Percentiles rank a stretch among this genome's conserved stretches.
phyloP scores from a whole-genome alignment of 345 rosid genomes.

The Balakata baccata region DNA sequence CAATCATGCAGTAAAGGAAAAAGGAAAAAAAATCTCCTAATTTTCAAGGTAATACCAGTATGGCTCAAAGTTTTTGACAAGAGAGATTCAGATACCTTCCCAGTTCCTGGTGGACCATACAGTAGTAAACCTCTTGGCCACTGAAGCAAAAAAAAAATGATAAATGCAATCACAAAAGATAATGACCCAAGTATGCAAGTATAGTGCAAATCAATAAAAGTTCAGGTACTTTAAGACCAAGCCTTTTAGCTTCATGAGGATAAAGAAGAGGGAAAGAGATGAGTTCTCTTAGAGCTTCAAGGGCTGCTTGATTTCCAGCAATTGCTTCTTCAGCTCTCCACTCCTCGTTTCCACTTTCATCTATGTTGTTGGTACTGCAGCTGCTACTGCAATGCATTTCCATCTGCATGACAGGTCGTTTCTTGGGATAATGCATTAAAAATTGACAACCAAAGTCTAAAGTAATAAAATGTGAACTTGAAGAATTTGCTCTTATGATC shows the following conservation, averaged over 20 bases:
- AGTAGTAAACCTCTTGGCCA: slow-evolving; percentile 87
- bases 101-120: slow-evolving; percentile 92
- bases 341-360: background rate
- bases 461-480: background rate
- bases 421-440: background rate
- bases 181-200: slow-evolving; percentile 10
- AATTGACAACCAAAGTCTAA: background rate
- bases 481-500: background rate
- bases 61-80: background rate
- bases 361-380: background rate
- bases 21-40: background rate
- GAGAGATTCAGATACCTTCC: slow-evolving; percentile 54
- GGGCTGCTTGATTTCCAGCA: slow-evolving; percentile 72
- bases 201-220: background rate
- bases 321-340: slow-evolving; percentile 67
- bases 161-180: background rate
- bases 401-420: background rate
- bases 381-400: background rate
- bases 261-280: slow-evolving; percentile 70
- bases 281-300: slow-evolving; percentile 82
- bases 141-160: slow-evolving; percentile 29
- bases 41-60: background rate
- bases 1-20: background rate
- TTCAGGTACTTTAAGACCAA: slow-evolving; percentile 65
- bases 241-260: slow-evolving; percentile 58